These are phyloP conservation scores for Trypanosoma mega DNA, from an alignment of 208 protist genomes.

Conservation along the genomic window DNA sequence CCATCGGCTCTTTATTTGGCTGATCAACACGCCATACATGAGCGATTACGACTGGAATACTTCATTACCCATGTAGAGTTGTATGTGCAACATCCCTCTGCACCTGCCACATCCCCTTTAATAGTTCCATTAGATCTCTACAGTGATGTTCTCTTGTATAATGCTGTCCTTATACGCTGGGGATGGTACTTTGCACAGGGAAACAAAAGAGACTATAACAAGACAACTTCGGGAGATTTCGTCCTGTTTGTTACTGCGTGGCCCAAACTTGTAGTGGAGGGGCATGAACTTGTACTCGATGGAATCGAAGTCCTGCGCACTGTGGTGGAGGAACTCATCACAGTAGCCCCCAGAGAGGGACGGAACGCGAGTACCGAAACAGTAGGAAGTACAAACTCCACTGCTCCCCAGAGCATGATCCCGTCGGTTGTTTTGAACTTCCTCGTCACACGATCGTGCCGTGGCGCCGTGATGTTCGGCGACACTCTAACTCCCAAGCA, in stretches of 20 bases:
- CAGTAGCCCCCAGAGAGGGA: background rate
- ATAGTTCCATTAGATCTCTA: constrained; percentile 41
- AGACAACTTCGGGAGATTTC: background rate
- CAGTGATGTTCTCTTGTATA: constrained; percentile 34
- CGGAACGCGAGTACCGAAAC: constrained; percentile 1
- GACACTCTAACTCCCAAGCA: constrained; percentile 35
- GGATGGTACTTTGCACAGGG: constrained; percentile 61
- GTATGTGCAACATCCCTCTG: constrained; percentile 42
- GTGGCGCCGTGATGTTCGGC: constrained; percentile 81
- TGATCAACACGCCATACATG: constrained; percentile 82
- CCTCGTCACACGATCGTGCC: constrained; percentile 74
- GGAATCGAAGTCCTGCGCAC: constrained; percentile 36
- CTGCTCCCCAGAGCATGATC: constrained; percentile 19
- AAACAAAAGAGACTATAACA: background rate
- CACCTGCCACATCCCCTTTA: constrained; percentile 7
- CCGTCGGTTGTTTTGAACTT: constrained; percentile 63
- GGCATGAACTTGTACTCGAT: constrained; percentile 31
- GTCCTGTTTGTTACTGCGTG: constrained; percentile 42
- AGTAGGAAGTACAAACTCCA: constrained; percentile 12
- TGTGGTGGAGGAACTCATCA: constrained; percentile 57
- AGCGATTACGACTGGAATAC: constrained; percentile 70
- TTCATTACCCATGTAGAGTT: constrained; percentile 67
- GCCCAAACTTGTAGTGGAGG: constrained; percentile 53
- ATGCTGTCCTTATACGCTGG: constrained; percentile 46
- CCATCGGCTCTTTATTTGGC: constrained; percentile 25